These are phyloP conservation scores for Boletellus ananiceps DNA, from an alignment of 768 basidiomycete species.

Conservation along the genomic window DNA sequence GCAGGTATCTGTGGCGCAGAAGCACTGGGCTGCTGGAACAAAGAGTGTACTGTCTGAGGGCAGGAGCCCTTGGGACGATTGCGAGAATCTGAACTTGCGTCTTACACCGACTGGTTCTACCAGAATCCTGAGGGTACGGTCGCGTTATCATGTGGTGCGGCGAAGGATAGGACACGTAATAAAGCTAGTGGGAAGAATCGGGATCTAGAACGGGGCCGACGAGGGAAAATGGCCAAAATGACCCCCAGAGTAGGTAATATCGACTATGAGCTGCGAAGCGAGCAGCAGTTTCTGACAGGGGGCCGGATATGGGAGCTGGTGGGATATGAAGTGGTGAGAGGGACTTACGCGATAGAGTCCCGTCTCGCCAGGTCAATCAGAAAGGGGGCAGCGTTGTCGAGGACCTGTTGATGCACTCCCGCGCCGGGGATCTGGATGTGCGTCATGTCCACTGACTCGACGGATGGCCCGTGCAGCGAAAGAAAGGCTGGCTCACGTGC, in stretches of 20 bases:
- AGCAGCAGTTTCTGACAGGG: constrained; percentile 84
- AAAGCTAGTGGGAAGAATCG: constrained; percentile 60
- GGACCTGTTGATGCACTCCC: constrained; percentile 36
- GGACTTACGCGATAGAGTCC: constrained; percentile 47
- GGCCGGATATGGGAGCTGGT: constrained; percentile 71
- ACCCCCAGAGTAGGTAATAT: constrained; percentile 37
- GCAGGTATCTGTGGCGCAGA: constrained; percentile 10
- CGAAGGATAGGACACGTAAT: constrained; percentile 47
- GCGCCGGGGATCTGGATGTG: constrained; percentile 66
- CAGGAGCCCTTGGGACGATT: constrained; percentile 11
- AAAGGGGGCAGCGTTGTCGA: no score
- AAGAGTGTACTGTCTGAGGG: constrained; percentile 9
- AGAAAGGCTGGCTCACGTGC: constrained; percentile 13
- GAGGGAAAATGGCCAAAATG: constrained; percentile 14
- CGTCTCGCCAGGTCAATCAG: constrained; percentile 40
- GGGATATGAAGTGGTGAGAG: constrained; percentile 5
- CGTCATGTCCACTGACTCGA: no score
- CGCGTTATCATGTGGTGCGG: neutral
- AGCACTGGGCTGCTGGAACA: constrained; percentile 12
- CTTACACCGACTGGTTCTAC: constrained; percentile 89
- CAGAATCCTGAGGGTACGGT: constrained; percentile 57
- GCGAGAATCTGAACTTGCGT: constrained; percentile 88
- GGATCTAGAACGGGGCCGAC: constrained; percentile 51
- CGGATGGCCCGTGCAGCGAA: no score
- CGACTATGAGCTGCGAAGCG: constrained; percentile 80